Evolutionary conservation across 768 basidiomycete genomes (phyloP).

Genomic region (Nidula microcarpa): DNA sequence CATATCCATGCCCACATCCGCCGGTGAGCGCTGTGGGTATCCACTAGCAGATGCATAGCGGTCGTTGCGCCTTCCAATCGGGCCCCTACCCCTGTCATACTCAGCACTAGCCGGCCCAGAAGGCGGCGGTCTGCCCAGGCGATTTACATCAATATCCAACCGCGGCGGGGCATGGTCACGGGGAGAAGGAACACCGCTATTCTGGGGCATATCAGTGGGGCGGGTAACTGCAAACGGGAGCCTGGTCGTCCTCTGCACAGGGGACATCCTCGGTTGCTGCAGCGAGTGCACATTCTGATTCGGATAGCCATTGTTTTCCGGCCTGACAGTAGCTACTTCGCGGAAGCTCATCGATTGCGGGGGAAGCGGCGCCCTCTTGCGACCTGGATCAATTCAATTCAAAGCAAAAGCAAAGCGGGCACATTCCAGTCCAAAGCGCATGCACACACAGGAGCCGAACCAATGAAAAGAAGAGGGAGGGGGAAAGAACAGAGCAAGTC

Average conservation of each 20-base stretch:
- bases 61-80: neutral
- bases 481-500: too few relatives aligned
- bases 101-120: neutral
- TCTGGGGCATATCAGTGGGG: too few relatives aligned
- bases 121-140: neutral
- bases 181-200: neutral
- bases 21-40: neutral
- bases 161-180: neutral
- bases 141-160: neutral
- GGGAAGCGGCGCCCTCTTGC: slow-evolving; percentile 39
- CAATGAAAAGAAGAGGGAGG: too few relatives aligned
- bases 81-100: neutral
- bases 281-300: neutral
- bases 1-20: slow-evolving; percentile 17
- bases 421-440: slow-evolving; percentile 5
- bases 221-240: neutral
- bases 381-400: slow-evolving; percentile 17
- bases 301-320: slow-evolving; percentile 6
- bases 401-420: neutral
- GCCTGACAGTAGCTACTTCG: slow-evolving; percentile 7
- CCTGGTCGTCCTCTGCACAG: neutral
- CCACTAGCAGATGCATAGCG: neutral
- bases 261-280: neutral
- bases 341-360: slow-evolving; percentile 38
- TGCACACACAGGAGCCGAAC: slow-evolving; percentile 1